These are phyloP conservation scores for Achlya hypogyna DNA, from an alignment of 352 stramenopile species.

Conservation along the genomic window DNA sequence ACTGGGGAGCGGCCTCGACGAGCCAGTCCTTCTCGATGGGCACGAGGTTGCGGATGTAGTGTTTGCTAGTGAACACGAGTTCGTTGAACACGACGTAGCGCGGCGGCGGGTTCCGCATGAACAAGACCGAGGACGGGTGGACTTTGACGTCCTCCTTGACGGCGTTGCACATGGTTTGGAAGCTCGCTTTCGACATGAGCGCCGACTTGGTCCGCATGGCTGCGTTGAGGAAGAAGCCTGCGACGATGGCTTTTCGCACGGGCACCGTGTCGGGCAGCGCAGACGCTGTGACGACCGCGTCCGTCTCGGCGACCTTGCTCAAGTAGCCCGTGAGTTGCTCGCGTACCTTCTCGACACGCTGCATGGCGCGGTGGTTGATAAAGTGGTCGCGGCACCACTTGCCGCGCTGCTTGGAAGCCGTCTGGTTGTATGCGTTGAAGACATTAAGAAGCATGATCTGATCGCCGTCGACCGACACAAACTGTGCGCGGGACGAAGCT, in stretches of 20 bases:
- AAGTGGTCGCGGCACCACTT: conserved; percentile 85
- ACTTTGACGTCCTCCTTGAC: conserved; percentile 79
- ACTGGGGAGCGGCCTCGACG: conserved; percentile 65
- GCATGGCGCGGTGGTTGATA: conserved; percentile 77
- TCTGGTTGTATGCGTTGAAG: conserved; percentile 67
- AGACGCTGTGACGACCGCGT: conserved; percentile 33
- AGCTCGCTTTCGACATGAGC: conserved; percentile 66
- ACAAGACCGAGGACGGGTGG: conserved; percentile 81
- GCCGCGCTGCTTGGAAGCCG: conserved; percentile 60
- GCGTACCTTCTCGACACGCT: conserved; percentile 73
- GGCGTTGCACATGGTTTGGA: conserved; percentile 77
- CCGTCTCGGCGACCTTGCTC: conserved; percentile 49
- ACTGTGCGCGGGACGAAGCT: conserved; percentile 63
- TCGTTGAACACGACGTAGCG: conserved; percentile 87
- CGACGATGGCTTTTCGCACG: conserved; percentile 81
- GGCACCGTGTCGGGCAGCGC: conserved; percentile 69
- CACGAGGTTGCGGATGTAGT: conserved; percentile 84
- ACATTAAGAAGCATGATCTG: conserved; percentile 80
- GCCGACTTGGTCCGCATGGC: conserved; percentile 77
- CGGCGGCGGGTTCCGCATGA: conserved; percentile 79
- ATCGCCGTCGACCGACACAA: conserved; percentile 75
- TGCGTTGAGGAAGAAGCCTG: conserved; percentile 83
- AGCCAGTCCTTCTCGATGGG: conserved; percentile 87
- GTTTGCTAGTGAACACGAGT: conserved; percentile 85
- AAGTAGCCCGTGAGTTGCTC: conserved; percentile 61